Conservation (phyloP, 225 moss, liverwort and hornwort species). For the Marchantia polymorpha region DNA sequence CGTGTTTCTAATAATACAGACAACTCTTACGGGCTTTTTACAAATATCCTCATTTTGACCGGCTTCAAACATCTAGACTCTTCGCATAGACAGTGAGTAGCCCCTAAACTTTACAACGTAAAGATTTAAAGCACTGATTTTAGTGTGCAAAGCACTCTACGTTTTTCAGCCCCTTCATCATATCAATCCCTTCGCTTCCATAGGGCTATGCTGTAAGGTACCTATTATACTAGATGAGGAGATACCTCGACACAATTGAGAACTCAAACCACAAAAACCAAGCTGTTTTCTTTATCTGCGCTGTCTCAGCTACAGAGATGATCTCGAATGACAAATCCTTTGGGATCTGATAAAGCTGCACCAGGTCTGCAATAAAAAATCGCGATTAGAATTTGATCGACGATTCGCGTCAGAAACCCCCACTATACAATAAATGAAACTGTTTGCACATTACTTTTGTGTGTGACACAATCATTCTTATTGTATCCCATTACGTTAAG, state of each 20-base stretch:
- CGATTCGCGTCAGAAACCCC: too few relatives aligned
- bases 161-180: background rate
- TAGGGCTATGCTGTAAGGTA: background rate
- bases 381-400: too few relatives aligned
- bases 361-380: conserved; percentile 55
- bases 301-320: conserved; percentile 40
- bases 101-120: background rate
- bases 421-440: too few relatives aligned
- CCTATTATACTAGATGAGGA: background rate
- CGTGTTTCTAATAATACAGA: too few relatives aligned
- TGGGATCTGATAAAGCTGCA: conserved; percentile 80
- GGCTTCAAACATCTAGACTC: background rate
- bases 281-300: background rate
- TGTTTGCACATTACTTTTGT: too few relatives aligned
- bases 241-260: background rate
- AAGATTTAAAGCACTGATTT: background rate
- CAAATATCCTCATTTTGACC: background rate
- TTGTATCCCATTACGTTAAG: too few relatives aligned
- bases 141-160: background rate
- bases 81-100: background rate
- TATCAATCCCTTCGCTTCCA: background rate
- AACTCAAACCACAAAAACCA: background rate
- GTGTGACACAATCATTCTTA: too few relatives aligned
- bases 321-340: conserved; percentile 78
- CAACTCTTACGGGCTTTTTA: background rate